Evolutionary conservation across 2,329 filamentous ascomycete species (phyloP), one percentile per base, ranked within the genome.

Genomic region (Sclerotinia subarctica): DNA sequence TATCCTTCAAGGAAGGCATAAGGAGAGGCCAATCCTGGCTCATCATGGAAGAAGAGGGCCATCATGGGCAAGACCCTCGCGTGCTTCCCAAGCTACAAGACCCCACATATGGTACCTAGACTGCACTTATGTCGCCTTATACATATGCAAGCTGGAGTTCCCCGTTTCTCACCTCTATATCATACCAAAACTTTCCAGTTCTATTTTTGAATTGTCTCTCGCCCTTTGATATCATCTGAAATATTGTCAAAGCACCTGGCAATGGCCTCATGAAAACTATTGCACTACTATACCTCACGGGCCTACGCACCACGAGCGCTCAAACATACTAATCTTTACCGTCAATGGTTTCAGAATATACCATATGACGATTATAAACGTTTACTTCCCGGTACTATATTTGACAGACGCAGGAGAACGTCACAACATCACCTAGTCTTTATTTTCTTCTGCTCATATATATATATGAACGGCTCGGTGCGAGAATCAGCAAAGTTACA

Each of bases 221-320:
- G 57, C 66, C 53, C 67, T 59, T 64, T 60, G n/a, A 69, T 44
- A 64, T 46, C 63, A 44, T 65, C 57, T 60, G 46, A 64, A 57
- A 54, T 53, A 66, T 52, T 38, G 69, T 56, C 29, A 67, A 46
- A 62, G n/a, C 57, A 65, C 26, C 58, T 65, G 58, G 26, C 53
- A 69, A 73, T 73, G 71, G 64, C 64, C 62, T 68, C 62, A 69
- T 73, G 69, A 73, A 71, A 42, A 69, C 64, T 56, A 58, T 62
- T 68, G 44, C 32, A 51, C 46, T 26, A 57, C 59, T 44, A 60
- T 62, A 44, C 54, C 60, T 52, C 54, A 62, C 62, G 69, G 68
- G 57, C 66, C 69, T 68, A 52, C 69, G 68, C 70, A 72, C 63
- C 68, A 68, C 66, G 35, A 52, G 70, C 63, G 69, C 71, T 66